phyloP scores from a whole-genome alignment of 1,284 basidiomycete genomes.

The Porphyrellus sp. region DNA sequence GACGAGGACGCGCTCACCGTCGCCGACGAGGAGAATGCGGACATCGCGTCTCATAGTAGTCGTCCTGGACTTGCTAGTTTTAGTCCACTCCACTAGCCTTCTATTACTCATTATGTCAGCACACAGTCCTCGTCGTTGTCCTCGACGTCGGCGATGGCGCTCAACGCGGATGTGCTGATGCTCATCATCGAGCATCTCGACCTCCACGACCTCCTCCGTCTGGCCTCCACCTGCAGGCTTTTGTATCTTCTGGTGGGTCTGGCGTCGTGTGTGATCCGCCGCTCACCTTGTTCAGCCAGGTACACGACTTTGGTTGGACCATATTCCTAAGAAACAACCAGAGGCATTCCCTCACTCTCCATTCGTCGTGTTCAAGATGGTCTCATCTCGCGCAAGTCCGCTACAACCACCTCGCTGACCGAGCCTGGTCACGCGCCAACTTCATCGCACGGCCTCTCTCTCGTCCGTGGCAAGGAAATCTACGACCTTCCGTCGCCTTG shows the following conservation, averaged over 20 bases:
- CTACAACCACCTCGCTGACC: conserved; percentile 54
- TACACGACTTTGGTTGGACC: conserved; percentile 60
- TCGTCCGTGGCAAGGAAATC: conserved; percentile 56
- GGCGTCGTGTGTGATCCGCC: background rate
- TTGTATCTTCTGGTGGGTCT: conserved; percentile 49
- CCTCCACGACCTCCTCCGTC: conserved; percentile 43
- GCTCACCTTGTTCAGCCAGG: conserved; percentile 38
- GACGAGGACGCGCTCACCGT: conserved; percentile 54
- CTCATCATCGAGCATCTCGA: conserved; percentile 49
- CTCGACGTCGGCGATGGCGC: conserved; percentile 5
- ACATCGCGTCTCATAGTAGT: conserved; percentile 84
- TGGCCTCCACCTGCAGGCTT: conserved; percentile 46
- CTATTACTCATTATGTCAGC: conserved; percentile 22
- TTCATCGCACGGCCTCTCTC: conserved; percentile 69
- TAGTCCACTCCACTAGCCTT: background rate
- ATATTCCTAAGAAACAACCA: conserved; percentile 47
- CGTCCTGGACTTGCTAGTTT: conserved; percentile 14
- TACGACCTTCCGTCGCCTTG: conserved; percentile 59
- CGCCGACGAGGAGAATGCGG: conserved; percentile 90
- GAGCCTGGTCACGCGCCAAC: conserved; percentile 48
- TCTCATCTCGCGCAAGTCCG: conserved; percentile 43
- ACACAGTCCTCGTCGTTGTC: background rate
- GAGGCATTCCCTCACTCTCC: conserved; percentile 53
- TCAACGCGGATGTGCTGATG: conserved; percentile 58
- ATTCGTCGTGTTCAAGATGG: conserved; percentile 47